Evolutionary conservation across 1,139 yeast genomes (phyloP).

Genomic region (Sugiyamaella xylanicola): DNA sequence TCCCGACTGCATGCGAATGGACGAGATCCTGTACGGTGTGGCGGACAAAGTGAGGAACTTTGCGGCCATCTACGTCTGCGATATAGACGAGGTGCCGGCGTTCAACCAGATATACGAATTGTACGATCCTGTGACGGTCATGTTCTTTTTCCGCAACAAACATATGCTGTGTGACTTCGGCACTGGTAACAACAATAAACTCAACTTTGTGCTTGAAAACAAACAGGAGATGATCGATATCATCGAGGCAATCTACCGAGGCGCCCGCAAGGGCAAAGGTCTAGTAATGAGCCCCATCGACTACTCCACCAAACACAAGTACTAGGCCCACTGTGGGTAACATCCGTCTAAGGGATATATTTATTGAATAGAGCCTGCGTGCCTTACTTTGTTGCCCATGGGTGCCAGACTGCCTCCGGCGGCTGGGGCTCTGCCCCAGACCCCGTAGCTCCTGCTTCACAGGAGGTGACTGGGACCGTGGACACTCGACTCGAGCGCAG

Average conservation of each 20-base stretch:
- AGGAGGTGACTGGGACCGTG: too few species aligned
- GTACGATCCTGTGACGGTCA: conserved; percentile 85
- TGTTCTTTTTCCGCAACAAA: conserved; percentile 91
- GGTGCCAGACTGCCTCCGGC: too few species aligned
- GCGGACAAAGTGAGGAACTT: conserved; percentile 86
- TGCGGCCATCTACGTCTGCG: conserved; percentile 86
- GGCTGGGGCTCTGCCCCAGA: too few species aligned
- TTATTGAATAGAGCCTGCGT: too few species aligned
- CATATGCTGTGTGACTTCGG: conserved; percentile 99
- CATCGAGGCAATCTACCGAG: conserved; percentile 84
- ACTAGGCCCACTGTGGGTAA: conserved; percentile 31
- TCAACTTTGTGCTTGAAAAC: conserved; percentile 76
- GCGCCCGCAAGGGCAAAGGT: conserved; percentile 92
- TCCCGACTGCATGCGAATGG: conserved; percentile 85
- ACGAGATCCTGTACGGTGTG: conserved; percentile 74
- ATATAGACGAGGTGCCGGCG: conserved; percentile 85
- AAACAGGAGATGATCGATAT: conserved; percentile 92
- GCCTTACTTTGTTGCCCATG: too few species aligned
- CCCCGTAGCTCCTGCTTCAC: too few species aligned
- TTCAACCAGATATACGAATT: conserved; percentile 92
- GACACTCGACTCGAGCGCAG: too few species aligned
- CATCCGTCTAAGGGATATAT: too few species aligned
- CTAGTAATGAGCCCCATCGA: conserved; percentile 80
- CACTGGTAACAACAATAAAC: conserved; percentile 93
- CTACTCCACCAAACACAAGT: conserved; percentile 43